phyloP scores from a whole-genome alignment of 2,329 filamentous ascomycete genomes.

The Talaromyces pinophilus region DNA sequence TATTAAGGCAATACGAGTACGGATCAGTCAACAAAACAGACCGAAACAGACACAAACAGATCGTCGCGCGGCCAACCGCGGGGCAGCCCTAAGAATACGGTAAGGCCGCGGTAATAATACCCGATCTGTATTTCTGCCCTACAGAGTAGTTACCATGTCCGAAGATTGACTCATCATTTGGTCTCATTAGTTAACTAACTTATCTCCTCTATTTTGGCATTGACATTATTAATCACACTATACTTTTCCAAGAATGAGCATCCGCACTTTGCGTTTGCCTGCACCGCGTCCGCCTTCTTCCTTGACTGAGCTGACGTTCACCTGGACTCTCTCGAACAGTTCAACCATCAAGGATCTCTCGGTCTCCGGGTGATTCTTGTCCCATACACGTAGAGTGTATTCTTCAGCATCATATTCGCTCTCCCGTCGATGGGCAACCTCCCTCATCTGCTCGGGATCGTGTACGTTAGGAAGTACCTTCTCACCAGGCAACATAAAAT shows the following conservation, averaged over 20 bases:
- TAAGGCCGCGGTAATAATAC: neutral
- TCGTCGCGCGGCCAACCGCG: slow-evolving; percentile 22
- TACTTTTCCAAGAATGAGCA: slow-evolving; percentile 41
- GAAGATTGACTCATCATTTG: neutral
- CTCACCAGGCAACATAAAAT: slow-evolving; percentile 71
- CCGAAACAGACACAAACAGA: slow-evolving; percentile 6
- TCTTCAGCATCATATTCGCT: slow-evolving; percentile 82
- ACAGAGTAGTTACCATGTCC: neutral
- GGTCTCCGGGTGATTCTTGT: slow-evolving; percentile 48
- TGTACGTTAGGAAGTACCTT: slow-evolving; percentile 29
- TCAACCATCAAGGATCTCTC: slow-evolving; percentile 61
- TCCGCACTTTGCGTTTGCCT: slow-evolving; percentile 74
- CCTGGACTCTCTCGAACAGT: slow-evolving; percentile 87
- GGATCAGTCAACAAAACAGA: slow-evolving; percentile 1
- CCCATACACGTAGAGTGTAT: slow-evolving; percentile 68
- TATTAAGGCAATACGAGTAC: too few relatives aligned
- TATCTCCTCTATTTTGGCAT: neutral
- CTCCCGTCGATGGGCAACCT: slow-evolving; percentile 57
- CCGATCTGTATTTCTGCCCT: slow-evolving; percentile 10
- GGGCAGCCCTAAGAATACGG: slow-evolving; percentile 6
- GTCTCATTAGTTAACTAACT: neutral
- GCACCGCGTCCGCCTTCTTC: slow-evolving; percentile 72
- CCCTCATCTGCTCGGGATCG: slow-evolving; percentile 36
- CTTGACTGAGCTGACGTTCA: slow-evolving; percentile 87
- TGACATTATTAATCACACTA: slow-evolving; percentile 23